Conservation (phyloP, 1,139 yeast genomes). For the Candida smagusa region DNA sequence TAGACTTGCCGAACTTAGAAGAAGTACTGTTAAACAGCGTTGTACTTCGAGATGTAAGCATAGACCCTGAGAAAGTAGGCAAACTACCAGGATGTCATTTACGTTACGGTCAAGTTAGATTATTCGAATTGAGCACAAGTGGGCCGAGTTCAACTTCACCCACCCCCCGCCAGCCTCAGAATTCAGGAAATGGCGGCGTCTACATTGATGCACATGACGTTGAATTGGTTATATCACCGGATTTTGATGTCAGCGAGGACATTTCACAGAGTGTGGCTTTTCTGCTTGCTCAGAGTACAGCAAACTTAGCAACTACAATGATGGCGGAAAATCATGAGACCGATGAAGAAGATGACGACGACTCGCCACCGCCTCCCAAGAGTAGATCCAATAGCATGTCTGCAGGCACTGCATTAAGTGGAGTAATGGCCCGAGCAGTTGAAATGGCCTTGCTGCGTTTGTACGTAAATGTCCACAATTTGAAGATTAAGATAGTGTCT, state of each 20-base stretch:
- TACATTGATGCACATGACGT: conserved; percentile 56
- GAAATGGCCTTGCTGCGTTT: conserved; percentile 69
- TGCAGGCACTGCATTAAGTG: conserved; percentile 39
- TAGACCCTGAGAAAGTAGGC: conserved; percentile 71
- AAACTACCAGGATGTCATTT: conserved; percentile 63
- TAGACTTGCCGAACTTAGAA: conserved; percentile 76
- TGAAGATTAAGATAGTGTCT: conserved; percentile 48
- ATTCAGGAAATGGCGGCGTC: conserved; percentile 54
- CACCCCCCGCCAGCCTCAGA: conserved; percentile 1
- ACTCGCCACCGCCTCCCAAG: conserved; percentile 8
- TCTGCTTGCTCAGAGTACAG: conserved; percentile 60
- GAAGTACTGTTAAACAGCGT: conserved; percentile 61
- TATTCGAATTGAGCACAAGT: conserved; percentile 38
- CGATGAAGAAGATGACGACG: conserved; percentile 9
- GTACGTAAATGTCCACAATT: conserved; percentile 42
- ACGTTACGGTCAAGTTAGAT: conserved; percentile 59
- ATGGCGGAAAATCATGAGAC: conserved; percentile 22
- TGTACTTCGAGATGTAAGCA: conserved; percentile 56
- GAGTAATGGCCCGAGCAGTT: conserved; percentile 60
- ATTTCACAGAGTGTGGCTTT: conserved; percentile 33
- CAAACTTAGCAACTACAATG: conserved; percentile 62
- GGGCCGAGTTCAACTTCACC: conserved; percentile 1
- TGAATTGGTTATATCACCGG: conserved; percentile 54
- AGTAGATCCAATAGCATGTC: conserved; percentile 8
- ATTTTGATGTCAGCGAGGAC: conserved; percentile 29